These are phyloP conservation scores for Combretum micranthum DNA, from an alignment of 345 rosid species.

Conservation along the genomic window DNA sequence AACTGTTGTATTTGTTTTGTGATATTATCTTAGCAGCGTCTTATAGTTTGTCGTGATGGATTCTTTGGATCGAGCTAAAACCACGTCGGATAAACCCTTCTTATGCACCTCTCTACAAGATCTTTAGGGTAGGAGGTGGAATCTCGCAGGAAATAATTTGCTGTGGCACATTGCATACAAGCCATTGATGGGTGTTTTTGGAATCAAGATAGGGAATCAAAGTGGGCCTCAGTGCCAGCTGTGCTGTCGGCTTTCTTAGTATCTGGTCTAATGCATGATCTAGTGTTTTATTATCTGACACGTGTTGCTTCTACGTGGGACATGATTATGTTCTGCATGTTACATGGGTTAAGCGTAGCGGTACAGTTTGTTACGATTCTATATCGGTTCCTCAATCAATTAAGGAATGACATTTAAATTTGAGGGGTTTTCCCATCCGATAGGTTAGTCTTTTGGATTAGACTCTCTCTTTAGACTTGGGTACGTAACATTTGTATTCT, in stretches of 20 bases:
- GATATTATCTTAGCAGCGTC: slow-evolving; percentile 19
- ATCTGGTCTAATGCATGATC: slow-evolving; percentile 30
- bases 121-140: slow-evolving; percentile 55
- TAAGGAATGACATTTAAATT: no score
- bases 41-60: slow-evolving; percentile 12
- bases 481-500: no score
- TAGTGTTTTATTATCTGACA: slow-evolving; percentile 14
- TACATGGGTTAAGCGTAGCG: slow-evolving; percentile 26
- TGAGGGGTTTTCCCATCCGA: no score
- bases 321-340: slow-evolving; percentile 27
- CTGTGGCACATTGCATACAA: slow-evolving; percentile 32
- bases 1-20: slow-evolving; percentile 20
- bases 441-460: no score
- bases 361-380: slow-evolving; percentile 19
- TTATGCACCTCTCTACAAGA: slow-evolving; percentile 50
- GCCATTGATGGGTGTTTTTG: slow-evolving; percentile 16
- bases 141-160: slow-evolving; percentile 33
- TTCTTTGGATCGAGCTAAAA: slow-evolving; percentile 22
- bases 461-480: no score
- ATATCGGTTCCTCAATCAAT: no score
- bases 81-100: slow-evolving; percentile 29
- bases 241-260: slow-evolving; percentile 20
- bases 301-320: slow-evolving; percentile 33
- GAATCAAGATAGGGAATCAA: slow-evolving; percentile 1
- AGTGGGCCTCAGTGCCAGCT: slow-evolving; percentile 16